These are phyloP conservation scores for Sabuloglossum arenarium DNA, from an alignment of 495 filamentous ascomycete species.

Conservation along the genomic window DNA sequence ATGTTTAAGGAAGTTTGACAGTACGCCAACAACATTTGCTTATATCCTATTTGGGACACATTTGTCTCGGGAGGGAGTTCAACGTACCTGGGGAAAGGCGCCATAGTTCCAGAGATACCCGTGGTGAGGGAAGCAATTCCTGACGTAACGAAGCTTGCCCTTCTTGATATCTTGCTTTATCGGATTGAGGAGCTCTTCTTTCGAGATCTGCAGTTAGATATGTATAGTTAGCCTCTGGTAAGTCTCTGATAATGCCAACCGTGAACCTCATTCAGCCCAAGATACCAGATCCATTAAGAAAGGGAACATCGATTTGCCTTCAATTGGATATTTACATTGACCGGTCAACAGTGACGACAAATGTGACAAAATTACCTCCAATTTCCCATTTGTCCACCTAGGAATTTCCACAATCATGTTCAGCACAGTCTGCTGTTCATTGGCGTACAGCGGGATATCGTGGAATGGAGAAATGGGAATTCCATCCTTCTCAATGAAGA, in stretches of 20 bases:
- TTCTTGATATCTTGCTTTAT: conserved; percentile 89
- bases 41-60: conserved; percentile 2
- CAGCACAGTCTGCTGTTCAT: conserved; percentile 74
- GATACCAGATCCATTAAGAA: not conserved
- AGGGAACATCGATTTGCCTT: not conserved
- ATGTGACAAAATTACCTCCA: conserved; percentile 48
- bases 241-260: not conserved
- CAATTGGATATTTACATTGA: not conserved
- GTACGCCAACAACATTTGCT: conserved; percentile 2
- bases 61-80: not conserved
- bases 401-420: conserved; percentile 99
- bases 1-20: conserved; percentile 6
- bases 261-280: not conserved
- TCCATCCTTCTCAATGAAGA: conserved; percentile 97
- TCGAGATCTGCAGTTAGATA: conserved; percentile 52
- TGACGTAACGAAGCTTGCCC: conserved; percentile 88
- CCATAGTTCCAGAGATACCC: conserved; percentile 99
- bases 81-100: conserved; percentile 81
- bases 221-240: not conserved
- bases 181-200: conserved; percentile 90
- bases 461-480: conserved; percentile 86
- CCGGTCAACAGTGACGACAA: not conserved
- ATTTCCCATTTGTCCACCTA: conserved; percentile 98
- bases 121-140: conserved; percentile 99
- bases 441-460: conserved; percentile 95